Base-by-base conservation (phyloP, 2,329 filamentous ascomycete species). In the Colletotrichum sp. region DNA sequence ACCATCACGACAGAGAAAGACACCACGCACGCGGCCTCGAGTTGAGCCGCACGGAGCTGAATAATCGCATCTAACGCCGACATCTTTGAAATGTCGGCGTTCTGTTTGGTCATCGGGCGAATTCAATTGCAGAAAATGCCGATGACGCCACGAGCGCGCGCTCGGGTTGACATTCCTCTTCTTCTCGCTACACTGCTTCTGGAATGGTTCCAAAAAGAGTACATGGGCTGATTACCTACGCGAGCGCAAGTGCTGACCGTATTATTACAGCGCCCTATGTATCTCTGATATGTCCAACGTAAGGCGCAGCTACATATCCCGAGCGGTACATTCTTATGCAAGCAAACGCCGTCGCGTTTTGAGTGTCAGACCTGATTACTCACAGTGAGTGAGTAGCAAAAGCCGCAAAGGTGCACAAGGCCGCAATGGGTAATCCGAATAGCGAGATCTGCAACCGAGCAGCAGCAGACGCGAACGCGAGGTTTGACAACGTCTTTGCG, bases 41-140 rank as follows among this genome's bases (percentile, higher is more conserved):
- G 34, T 75, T 72, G 69, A 67, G 62, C 72, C 68, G 68, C 34
- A 36, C 69, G 55, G 64, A 39, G 72, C 72, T 75, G 72, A 75
- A 34, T 66, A 75, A 71, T 48, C 22, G 12, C 52, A 24, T 26
- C 30, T 3, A 22, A 18, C 18, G 6, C 28, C 39, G 30, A 39
- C 55, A 39, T 26, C 24, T 16, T 22, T 30, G 18, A 18, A 34
- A 66, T 16, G 60, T 72, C 48, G 72, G 60, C 26, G 68, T 22
- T 71, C 55, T 55, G 48, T 52, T 68, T 28, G 28, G 13, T 36
- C 44, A 39, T 68, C 65, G 65, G 65, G 44, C 18, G 15, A 57
- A 68, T 36, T 57, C 16, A 16, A 22, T 8, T 10, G 28, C 28
- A 34, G 18, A 7, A 24, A 57, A 36, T n/a, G 44, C 65, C 65